Conservation (phyloP, 306 rosid species). For the Cicer cuneatum region DNA sequence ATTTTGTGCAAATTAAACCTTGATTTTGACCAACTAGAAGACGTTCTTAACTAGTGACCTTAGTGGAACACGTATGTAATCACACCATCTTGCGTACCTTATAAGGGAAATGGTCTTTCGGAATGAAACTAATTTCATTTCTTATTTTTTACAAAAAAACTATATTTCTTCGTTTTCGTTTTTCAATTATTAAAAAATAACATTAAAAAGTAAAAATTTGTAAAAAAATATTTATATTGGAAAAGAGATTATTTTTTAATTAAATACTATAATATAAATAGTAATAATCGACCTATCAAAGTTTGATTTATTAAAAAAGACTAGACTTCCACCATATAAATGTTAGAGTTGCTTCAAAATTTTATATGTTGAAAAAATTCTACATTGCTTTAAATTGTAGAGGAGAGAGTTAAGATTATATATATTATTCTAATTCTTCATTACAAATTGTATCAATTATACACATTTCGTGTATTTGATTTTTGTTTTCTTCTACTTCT, state of each 20-base stretch:
- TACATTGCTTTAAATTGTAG: too few species aligned
- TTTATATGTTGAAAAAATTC: too few species aligned
- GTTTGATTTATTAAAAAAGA: too few species aligned
- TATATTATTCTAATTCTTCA: too few species aligned
- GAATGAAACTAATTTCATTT: not conserved
- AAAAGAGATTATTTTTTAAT: not conserved
- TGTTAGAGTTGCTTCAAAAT: too few species aligned
- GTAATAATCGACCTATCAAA: too few species aligned
- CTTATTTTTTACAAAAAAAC: not conserved
- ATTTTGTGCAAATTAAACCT: not conserved
- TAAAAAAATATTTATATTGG: not conserved
- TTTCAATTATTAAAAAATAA: not conserved
- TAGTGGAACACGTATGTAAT: constrained; percentile 75
- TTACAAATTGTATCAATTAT: too few species aligned
- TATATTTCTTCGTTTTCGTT: not conserved
- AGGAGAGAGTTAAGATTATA: too few species aligned
- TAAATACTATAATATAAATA: too few species aligned
- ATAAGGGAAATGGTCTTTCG: constrained; percentile 34
- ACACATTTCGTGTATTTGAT: too few species aligned
- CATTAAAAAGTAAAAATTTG: not conserved
- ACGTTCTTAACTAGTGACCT: constrained; percentile 42
- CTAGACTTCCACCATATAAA: too few species aligned
- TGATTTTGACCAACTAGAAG: constrained; percentile 5
- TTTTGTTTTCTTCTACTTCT: too few species aligned
- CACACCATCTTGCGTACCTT: constrained; percentile 44